Evolutionary conservation across 495 filamentous ascomycete species (phyloP).

Genomic region (Penicillium nucicola): DNA sequence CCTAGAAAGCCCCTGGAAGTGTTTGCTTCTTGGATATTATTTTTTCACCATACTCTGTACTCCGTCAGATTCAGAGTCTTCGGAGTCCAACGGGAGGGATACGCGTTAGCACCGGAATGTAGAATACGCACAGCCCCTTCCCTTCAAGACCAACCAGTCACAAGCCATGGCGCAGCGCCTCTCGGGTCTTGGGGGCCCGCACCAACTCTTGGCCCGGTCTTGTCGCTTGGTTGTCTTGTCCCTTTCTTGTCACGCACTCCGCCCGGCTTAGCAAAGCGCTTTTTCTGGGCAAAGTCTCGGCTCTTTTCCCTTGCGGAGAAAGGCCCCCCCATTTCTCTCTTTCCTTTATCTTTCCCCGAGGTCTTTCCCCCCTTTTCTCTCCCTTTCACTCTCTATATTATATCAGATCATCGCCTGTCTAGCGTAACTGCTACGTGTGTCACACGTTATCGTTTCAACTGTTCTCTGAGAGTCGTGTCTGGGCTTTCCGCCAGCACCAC

Average conservation of each 20-base stretch:
- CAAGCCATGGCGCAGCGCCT: slow-evolving; percentile 3
- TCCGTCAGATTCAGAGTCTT: too few species aligned
- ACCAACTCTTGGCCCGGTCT: slow-evolving; percentile 35
- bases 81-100: background rate
- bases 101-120: slow-evolving; percentile 12
- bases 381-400: background rate
- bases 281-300: slow-evolving; percentile 45
- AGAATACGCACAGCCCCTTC: slow-evolving; percentile 20
- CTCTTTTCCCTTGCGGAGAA: slow-evolving; percentile 26
- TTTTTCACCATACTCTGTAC: too few species aligned
- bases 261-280: slow-evolving; percentile 33
- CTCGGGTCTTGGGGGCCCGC: slow-evolving; percentile 9
- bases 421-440: background rate
- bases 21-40: too few species aligned
- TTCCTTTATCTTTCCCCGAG: slow-evolving; percentile 5
- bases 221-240: slow-evolving; percentile 23
- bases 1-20: too few species aligned
- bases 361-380: slow-evolving; percentile 4
- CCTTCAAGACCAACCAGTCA: slow-evolving; percentile 12
- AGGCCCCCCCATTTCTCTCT: slow-evolving; percentile 11
- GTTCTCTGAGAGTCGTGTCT: slow-evolving; percentile 12
- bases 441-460: slow-evolving; percentile 1
- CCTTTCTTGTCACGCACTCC: slow-evolving; percentile 27
- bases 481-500: slow-evolving; percentile 24
- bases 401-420: background rate